Conservation (phyloP, 177 flowering plant genomes). For the Vitis hybrid region DNA sequence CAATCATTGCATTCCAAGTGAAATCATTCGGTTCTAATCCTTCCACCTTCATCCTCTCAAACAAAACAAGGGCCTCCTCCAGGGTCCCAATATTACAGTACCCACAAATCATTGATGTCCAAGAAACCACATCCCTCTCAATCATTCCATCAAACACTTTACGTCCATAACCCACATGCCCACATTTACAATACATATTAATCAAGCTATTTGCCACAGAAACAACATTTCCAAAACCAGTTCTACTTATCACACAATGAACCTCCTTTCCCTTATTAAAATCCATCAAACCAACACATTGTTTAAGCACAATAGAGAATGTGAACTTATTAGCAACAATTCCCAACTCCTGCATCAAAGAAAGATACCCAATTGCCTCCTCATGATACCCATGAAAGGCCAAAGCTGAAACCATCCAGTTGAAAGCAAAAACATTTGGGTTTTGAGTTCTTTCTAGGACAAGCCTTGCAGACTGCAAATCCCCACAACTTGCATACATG, state of each 20-base stretch:
- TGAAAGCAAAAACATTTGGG: constrained; percentile 59
- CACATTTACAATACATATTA: constrained; percentile 68
- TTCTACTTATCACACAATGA: constrained; percentile 36
- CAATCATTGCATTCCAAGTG: constrained; percentile 70
- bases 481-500: constrained; percentile 63
- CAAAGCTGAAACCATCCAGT: constrained; percentile 68
- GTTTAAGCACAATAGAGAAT: constrained; percentile 48
- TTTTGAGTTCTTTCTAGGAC: constrained; percentile 35
- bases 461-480: constrained; percentile 33
- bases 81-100: constrained; percentile 35
- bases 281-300: constrained; percentile 68
- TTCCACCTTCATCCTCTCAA: constrained; percentile 54
- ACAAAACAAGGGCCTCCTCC: constrained; percentile 38
- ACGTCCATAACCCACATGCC: constrained; percentile 33
- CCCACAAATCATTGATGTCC: constrained; percentile 75
- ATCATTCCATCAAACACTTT: constrained; percentile 57
- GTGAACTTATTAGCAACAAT: constrained; percentile 53
- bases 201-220: constrained; percentile 50
- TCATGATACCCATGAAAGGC: constrained; percentile 49
- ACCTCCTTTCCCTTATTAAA: constrained; percentile 50
- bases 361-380: constrained; percentile 44
- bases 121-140: constrained; percentile 58
- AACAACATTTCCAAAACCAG: constrained; percentile 38
- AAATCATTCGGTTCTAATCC: constrained; percentile 62
- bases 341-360: constrained; percentile 33